Evolutionary conservation across 169 alveolate genomes (phyloP).

Genomic region (Plasmodium inui): DNA sequence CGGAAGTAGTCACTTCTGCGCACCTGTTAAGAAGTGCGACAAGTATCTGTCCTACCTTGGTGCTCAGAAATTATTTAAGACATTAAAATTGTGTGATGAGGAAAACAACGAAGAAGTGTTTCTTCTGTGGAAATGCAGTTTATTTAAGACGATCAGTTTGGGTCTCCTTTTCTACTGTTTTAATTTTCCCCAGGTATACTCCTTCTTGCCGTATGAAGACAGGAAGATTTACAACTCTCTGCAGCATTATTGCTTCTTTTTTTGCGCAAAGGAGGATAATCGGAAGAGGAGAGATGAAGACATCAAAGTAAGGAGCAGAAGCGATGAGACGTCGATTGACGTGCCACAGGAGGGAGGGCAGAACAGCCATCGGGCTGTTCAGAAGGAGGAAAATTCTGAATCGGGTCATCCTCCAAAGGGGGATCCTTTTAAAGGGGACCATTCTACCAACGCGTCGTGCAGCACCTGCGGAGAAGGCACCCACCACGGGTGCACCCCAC

Average conservation of each 20-base stretch:
- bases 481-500: not conserved
- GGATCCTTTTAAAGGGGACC: not conserved
- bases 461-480: not conserved
- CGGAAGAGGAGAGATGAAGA: not conserved
- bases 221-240: slow-evolving; percentile 2
- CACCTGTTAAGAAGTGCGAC: slow-evolving; percentile 57
- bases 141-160: slow-evolving; percentile 35
- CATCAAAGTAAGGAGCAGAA: not conserved
- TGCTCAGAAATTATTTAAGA: slow-evolving; percentile 26
- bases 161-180: slow-evolving; percentile 27
- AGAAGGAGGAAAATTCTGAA: not conserved
- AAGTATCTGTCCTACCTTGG: slow-evolving; percentile 29
- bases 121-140: slow-evolving; percentile 33
- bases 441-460: not conserved
- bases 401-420: not conserved
- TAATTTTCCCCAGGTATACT: slow-evolving; percentile 2
- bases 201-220: not conserved
- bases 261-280: not conserved
- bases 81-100: slow-evolving; percentile 39
- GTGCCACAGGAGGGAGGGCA: not conserved
- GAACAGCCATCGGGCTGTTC: not conserved
- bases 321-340: not conserved
- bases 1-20: slow-evolving; percentile 55
- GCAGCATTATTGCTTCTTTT: slow-evolving; percentile 40
- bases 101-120: slow-evolving; percentile 21